phyloP scores from a whole-genome alignment of 352 stramenopile species.

The Pythium vanterpoolii region DNA sequence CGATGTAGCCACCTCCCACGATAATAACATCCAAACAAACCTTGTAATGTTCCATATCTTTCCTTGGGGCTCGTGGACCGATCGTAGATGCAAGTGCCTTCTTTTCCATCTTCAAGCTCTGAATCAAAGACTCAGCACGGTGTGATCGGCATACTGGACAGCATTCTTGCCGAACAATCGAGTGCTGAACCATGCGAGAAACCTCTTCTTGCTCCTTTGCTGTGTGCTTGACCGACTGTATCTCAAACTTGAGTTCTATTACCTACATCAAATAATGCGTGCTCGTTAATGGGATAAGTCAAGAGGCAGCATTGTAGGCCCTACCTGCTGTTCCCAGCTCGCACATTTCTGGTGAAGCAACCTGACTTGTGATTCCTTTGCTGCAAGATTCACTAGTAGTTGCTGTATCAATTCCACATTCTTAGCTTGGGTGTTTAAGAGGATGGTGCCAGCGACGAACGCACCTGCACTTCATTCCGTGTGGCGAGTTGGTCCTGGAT shows the following conservation, averaged over 20 bases:
- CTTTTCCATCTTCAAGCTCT: slow-evolving; percentile 23
- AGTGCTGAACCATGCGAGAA: slow-evolving; percentile 20
- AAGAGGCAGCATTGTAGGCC: too few relatives aligned
- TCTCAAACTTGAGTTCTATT: slow-evolving; percentile 50
- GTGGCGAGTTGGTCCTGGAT: slow-evolving; percentile 18
- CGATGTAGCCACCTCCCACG: neutral
- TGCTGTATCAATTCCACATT: slow-evolving; percentile 4
- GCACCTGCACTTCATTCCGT: slow-evolving; percentile 21
- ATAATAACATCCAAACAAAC: neutral
- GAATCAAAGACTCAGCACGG: slow-evolving; percentile 14
- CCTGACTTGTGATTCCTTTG: slow-evolving; percentile 41
- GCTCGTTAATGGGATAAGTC: neutral
- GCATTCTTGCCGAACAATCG: slow-evolving; percentile 24
- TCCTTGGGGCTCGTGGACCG: slow-evolving; percentile 21
- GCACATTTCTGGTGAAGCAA: slow-evolving; percentile 35
- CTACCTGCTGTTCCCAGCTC: slow-evolving; percentile 43
- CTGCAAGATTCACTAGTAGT: slow-evolving; percentile 26
- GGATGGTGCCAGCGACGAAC: neutral
- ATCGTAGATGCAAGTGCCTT: slow-evolving; percentile 18
- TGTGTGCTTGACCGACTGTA: slow-evolving; percentile 36
- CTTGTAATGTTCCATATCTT: slow-evolving; percentile 31
- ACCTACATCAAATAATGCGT: slow-evolving; percentile 18
- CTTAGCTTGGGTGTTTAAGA: neutral
- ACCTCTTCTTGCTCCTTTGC: slow-evolving; percentile 31
- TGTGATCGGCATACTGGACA: slow-evolving; percentile 20